Base-by-base conservation (phyloP, 495 filamentous ascomycete genomes). In the Cercophora newfieldiana region DNA sequence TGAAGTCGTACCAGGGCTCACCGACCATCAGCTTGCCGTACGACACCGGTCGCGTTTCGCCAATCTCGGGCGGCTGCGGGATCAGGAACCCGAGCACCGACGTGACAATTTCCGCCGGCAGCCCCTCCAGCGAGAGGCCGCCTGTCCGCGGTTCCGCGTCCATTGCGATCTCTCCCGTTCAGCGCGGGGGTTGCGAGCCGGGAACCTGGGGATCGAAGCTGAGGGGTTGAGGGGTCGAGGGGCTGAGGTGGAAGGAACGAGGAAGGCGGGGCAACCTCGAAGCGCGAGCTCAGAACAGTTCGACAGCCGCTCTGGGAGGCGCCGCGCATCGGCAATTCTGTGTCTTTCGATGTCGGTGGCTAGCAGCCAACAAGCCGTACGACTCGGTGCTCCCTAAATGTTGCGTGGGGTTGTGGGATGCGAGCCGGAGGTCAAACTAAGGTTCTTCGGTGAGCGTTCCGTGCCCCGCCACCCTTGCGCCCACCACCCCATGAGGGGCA, bases 1-100 rank as follows among this genome's bases (percentile, higher is more conserved):
- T 77, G 63, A 69, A 71, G 30, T 72, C 72, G 63, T 66, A 72
- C 75, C 75, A 77, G 18, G 69, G 62, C 65, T 77, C 75, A n/a
- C 67, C 72, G 44, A 54, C 61, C 18, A 72, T 63, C 3, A 75
- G 70, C 59, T 73, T 68, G n/a, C 66, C 30, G 67, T 74, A 74
- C 47, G 49, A 53, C 44, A 74, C 73, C 7, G 75, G 75, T 10
- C 62, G 63, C 4, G 75, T 72, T 64, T 77, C 75, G 55, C 72
- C 71, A 7, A 75, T 66, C 25, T 75, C 73, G 31, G 75, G 75
- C 18, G 60, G 61, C 18, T 56, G 57, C 0, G 72, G 75, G 3
- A 73, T 18, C 18, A 75, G 60, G 10, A 47, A 66, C 3, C 74
- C 71, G 12, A 77, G 55, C 53, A 75, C 71, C 16, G 61, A 14